phyloP scores from a whole-genome alignment of 805 yeast species.

The Ogataea zsoltii region DNA sequence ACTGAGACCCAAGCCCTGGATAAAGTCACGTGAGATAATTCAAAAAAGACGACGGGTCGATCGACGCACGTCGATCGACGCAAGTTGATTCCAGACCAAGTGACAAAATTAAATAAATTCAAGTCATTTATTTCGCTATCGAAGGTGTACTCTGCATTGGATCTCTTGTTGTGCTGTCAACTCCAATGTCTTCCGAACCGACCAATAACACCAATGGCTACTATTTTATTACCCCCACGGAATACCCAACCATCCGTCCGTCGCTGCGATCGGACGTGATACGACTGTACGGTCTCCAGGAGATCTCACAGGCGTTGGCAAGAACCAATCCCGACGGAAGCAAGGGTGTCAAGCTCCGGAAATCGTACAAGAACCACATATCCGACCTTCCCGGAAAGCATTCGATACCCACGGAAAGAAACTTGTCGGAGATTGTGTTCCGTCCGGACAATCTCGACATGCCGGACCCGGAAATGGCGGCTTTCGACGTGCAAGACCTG shows the following conservation, averaged over 20 bases:
- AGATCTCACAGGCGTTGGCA: slow-evolving; percentile 77
- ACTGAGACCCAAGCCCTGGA: slow-evolving; percentile 3
- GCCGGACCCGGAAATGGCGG: slow-evolving; percentile 41
- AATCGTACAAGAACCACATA: slow-evolving; percentile 92
- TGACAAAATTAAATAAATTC: slow-evolving; percentile 1
- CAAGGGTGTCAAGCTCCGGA: slow-evolving; percentile 88
- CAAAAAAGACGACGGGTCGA: background rate
- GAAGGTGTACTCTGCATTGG: too few relatives aligned
- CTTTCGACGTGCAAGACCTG: slow-evolving; percentile 51
- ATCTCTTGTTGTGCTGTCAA: too few relatives aligned
- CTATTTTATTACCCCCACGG: slow-evolving; percentile 33
- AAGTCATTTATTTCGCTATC: too few relatives aligned
- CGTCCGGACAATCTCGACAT: slow-evolving; percentile 41
- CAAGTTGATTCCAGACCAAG: background rate
- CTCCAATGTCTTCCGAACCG: too few relatives aligned
- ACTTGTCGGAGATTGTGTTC: slow-evolving; percentile 40
- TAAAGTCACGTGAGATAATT: slow-evolving; percentile 3
- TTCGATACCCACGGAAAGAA: slow-evolving; percentile 53
- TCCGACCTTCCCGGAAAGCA: slow-evolving; percentile 82
- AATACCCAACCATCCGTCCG: slow-evolving; percentile 51
- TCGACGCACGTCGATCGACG: background rate
- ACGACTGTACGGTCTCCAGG: slow-evolving; percentile 63
- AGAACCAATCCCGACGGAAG: slow-evolving; percentile 85
- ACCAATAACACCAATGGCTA: slow-evolving; percentile 7
- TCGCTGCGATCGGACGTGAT: slow-evolving; percentile 76